phyloP scores from a whole-genome alignment of 2,329 filamentous ascomycete species.

The Talaromyces sp. region DNA sequence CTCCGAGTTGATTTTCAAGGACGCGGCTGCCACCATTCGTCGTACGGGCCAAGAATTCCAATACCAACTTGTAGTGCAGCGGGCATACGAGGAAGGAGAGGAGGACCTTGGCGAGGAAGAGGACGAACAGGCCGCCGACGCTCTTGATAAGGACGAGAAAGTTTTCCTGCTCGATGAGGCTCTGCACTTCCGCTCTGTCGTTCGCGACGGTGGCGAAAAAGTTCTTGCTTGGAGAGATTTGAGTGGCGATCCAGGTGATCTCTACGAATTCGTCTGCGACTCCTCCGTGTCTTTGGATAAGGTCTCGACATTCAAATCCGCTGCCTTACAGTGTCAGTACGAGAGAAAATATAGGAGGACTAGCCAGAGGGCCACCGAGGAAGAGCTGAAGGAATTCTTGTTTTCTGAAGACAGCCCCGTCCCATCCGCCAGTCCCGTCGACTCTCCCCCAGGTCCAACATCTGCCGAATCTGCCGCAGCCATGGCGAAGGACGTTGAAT shows the following conservation, averaged over 20 bases:
- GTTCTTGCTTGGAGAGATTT: slow-evolving; percentile 92
- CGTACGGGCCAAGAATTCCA: slow-evolving; percentile 92
- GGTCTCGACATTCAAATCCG: slow-evolving; percentile 72
- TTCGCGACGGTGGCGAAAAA: slow-evolving; percentile 71
- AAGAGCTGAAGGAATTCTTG: slow-evolving; percentile 75
- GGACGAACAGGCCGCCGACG: slow-evolving; percentile 73
- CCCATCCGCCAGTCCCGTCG: slow-evolving; percentile 53
- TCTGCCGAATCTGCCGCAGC: slow-evolving; percentile 36
- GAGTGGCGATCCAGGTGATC: slow-evolving; percentile 85
- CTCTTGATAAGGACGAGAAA: slow-evolving; percentile 94
- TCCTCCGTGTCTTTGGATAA: slow-evolving; percentile 61
- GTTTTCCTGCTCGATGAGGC: slow-evolving; percentile 91
- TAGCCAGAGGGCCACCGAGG: slow-evolving; percentile 71
- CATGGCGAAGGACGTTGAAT: slow-evolving; percentile 41
- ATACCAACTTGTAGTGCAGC: slow-evolving; percentile 93
- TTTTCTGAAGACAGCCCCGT: slow-evolving; percentile 61
- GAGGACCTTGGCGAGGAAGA: slow-evolving; percentile 89
- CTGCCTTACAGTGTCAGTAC: slow-evolving; percentile 91
- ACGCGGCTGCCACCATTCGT: slow-evolving; percentile 86
- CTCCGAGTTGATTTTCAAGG: slow-evolving; percentile 97
- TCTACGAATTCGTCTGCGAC: slow-evolving; percentile 98
- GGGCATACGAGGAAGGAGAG: slow-evolving; percentile 96
- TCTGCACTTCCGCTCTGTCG: slow-evolving; percentile 79
- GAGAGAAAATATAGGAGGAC: slow-evolving; percentile 86
- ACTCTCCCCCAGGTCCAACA: slow-evolving; percentile 36